Percentiles rank a stretch among this genome's conserved stretches.
Conservation (phyloP, 139 green algal species). For the Chlamydomonas eustigma region DNA sequence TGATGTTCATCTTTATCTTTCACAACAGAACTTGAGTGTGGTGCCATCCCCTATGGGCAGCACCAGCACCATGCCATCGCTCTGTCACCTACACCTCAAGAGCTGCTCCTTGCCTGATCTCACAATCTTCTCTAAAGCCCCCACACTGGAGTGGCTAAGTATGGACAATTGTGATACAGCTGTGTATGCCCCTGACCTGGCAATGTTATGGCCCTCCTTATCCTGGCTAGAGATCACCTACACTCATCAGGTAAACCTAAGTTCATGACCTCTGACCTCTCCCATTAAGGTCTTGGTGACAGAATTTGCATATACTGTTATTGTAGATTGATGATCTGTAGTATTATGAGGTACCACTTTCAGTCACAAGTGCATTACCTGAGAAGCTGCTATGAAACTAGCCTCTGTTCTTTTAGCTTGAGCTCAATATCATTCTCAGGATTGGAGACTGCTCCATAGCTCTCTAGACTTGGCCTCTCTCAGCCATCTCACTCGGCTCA, state of each 20-base stretch:
- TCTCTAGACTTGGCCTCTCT: not conserved
- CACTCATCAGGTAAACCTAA: not conserved
- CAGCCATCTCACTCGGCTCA: slow-evolving; percentile 4
- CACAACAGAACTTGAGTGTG: slow-evolving; percentile 8
- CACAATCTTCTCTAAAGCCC: not conserved
- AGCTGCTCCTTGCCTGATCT: slow-evolving; percentile 12
- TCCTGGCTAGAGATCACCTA: slow-evolving; percentile 20
- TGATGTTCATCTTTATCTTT: no score
- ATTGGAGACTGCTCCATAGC: slow-evolving; percentile 2
- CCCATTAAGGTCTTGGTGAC: no score
- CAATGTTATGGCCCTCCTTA: not conserved
- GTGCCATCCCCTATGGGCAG: not conserved
- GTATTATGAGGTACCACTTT: not conserved
- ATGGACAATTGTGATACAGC: slow-evolving; percentile 13
- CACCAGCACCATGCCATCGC: not conserved
- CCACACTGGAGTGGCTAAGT: slow-evolving; percentile 15
- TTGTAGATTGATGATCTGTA: no score
- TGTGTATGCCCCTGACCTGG: slow-evolving; percentile 6
- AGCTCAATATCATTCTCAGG: slow-evolving; percentile 3
- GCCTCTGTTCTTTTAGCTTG: not conserved
- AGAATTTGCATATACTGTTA: no score
- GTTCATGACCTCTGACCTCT: no score
- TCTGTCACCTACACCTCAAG: slow-evolving; percentile 21
- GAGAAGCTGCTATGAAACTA: not conserved
- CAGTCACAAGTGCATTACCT: not conserved